Percentiles rank a stretch among this genome's conserved stretches.
These are phyloP conservation scores for Xylaria sp. DNA, from an alignment of 2,329 filamentous ascomycete species.

Conservation along the genomic window DNA sequence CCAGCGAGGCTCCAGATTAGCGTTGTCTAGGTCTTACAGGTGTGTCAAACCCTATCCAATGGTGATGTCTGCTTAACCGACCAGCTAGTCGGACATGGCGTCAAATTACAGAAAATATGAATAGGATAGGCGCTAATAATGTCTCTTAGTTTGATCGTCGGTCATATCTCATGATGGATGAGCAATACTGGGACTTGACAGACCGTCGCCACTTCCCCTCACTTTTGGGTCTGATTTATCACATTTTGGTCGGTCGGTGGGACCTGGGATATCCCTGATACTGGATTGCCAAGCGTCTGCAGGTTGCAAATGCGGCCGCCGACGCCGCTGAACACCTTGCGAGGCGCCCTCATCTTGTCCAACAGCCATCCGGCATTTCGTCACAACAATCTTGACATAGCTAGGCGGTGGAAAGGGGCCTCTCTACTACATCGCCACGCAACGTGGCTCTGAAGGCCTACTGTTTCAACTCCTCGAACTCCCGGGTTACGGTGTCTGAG, in stretches of 20 bases:
- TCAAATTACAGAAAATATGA: not conserved
- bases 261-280: constrained; percentile 20
- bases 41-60: not conserved
- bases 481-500: not conserved
- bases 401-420: constrained; percentile 2
- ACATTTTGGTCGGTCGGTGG: constrained; percentile 8
- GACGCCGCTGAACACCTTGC: constrained; percentile 13
- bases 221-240: constrained; percentile 20
- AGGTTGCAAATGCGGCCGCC: constrained; percentile 15
- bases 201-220: constrained; percentile 8
- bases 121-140: constrained; percentile 6
- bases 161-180: not conserved
- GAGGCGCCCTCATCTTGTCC: constrained; percentile 7
- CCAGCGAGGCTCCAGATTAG: not conserved
- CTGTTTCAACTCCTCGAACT: constrained; percentile 23
- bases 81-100: not conserved
- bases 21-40: not conserved
- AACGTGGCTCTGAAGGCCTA: constrained; percentile 33
- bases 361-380: constrained; percentile 7
- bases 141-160: constrained; percentile 7
- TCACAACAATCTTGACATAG: constrained; percentile 13
- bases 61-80: not conserved
- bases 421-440: constrained; percentile 33
- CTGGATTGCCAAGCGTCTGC: constrained; percentile 16
- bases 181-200: not conserved